A percentile compares a stretch with the other conserved stretches of the same genome.
These are phyloP conservation scores for Cladorrhinum sp. DNA, from an alignment of 2,329 filamentous ascomycete species.

Conservation along the genomic window DNA sequence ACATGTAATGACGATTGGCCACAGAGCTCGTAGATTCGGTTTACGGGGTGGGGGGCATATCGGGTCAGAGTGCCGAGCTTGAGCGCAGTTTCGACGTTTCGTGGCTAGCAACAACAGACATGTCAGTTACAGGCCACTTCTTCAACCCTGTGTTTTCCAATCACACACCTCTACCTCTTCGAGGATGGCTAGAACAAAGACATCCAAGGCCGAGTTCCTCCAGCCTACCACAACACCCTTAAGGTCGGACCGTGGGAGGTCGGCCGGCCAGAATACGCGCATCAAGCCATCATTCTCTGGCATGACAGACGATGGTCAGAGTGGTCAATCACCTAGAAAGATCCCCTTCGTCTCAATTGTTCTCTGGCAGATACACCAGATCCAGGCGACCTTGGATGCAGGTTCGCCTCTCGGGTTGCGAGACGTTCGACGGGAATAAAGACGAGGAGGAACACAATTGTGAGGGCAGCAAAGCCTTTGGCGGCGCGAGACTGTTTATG, in stretches of 20 bases:
- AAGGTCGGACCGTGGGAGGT: conserved; percentile 67
- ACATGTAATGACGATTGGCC: conserved; percentile 81
- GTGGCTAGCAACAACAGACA: conserved; percentile 47
- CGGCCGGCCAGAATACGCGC: conserved; percentile 97
- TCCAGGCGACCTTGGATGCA: conserved; percentile 76
- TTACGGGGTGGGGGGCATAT: conserved; percentile 74
- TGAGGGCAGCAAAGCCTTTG: conserved; percentile 80
- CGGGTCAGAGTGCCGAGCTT: conserved; percentile 80
- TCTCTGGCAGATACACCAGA: conserved; percentile 90
- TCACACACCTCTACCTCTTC: conserved; percentile 80
- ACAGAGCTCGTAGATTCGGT: conserved; percentile 79
- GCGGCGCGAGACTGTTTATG: conserved; percentile 68
- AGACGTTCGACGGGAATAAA: conserved; percentile 81
- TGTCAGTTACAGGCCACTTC: conserved; percentile 28
- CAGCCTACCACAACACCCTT: conserved; percentile 91
- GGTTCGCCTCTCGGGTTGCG: conserved; percentile 72
- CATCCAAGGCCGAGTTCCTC: conserved; percentile 86
- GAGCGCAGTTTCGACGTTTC: conserved; percentile 83
- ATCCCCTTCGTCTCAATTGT: conserved; percentile 89
- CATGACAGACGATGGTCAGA: conserved; percentile 49
- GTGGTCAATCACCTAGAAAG: conserved; percentile 63
- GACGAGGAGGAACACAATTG: conserved; percentile 78
- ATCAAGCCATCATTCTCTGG: conserved; percentile 82
- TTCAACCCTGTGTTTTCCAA: neutral
- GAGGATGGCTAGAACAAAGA: conserved; percentile 85